Percentiles rank a stretch among this genome's conserved stretches.
phyloP scores from a whole-genome alignment of 2,329 filamentous ascomycete species.

The Penicillium sp. region DNA sequence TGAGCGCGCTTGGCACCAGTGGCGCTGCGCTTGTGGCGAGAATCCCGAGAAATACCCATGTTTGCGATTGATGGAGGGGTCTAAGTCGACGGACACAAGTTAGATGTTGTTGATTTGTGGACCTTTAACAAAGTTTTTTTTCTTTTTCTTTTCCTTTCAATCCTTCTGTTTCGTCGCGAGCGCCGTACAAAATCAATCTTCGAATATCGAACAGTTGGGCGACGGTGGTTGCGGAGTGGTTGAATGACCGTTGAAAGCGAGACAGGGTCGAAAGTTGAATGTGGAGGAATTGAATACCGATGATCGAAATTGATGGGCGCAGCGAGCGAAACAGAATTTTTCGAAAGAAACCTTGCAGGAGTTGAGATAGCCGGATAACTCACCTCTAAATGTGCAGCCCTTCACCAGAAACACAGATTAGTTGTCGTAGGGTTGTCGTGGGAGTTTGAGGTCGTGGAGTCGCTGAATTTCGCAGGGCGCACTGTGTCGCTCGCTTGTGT shows the following conservation, averaged over 20 bases:
- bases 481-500: slow-evolving; percentile 45
- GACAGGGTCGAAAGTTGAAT: slow-evolving; percentile 6
- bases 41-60: slow-evolving; percentile 99
- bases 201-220: slow-evolving; percentile 5
- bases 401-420: slow-evolving; percentile 46
- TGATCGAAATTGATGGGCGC: slow-evolving; percentile 20
- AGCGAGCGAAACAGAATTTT: slow-evolving; percentile 26
- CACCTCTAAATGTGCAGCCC: slow-evolving; percentile 47
- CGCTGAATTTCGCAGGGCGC: slow-evolving; percentile 43
- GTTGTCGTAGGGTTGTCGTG: slow-evolving; percentile 42
- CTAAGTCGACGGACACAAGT: slow-evolving; percentile 26
- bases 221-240: slow-evolving; percentile 2
- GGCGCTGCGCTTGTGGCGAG: slow-evolving; percentile 99
- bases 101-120: slow-evolving; percentile 14
- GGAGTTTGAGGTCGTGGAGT: slow-evolving; percentile 41
- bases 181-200: slow-evolving; percentile 8
- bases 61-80: slow-evolving; percentile 67
- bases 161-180: slow-evolving; percentile 23
- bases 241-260: background rate
- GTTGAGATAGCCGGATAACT: slow-evolving; percentile 28
- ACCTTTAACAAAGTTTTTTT: slow-evolving; percentile 1
- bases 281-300: slow-evolving; percentile 9
- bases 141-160: slow-evolving; percentile 7
- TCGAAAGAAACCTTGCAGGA: slow-evolving; percentile 22
- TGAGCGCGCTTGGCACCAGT: slow-evolving; percentile 96